Evolutionary conservation across 208 protist genomes (phyloP), one percentile per base, ranked within the genome.

Genomic region (Trypanosoma grayi): DNA sequence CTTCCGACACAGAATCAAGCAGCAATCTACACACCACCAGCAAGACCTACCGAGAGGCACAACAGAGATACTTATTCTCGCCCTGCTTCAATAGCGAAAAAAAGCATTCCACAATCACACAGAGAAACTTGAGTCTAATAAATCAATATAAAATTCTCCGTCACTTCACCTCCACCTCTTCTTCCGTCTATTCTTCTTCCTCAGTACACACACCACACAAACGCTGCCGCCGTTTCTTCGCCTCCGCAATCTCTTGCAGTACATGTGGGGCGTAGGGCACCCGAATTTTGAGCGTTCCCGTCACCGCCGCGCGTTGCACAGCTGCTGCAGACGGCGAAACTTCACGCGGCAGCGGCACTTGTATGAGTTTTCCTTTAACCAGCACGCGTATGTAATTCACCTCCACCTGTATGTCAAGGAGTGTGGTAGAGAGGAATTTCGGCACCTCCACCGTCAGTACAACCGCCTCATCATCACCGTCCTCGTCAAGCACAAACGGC

Each of bases 331-430:
- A 74, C 10, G 87, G 73, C 2, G 78, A 37, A 31, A 98, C 71
- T 57, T 98, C 93, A 14, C 68, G 73, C 27, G 85, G 80, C 39
- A 97, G 55, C 24, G 90, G 79, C n/a, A 98, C 66, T 53, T 97
- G 93, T 22, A 98, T 66, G 44, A 97, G 67, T 59, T 98, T 98
- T 5, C 83, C 95, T 73, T 98, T 99, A 52, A 97, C 77, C 46
- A 74, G 75, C 27, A 98, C 81, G 0, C 90, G 75, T 10, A 98
- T 73, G 54, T 82, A 94, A n/a, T 88, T 77, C 47, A 97, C 90
- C 48, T 99, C 91, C 9, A 96, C 82, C 62, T 98, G 81, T 13
- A 97, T 73, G 37, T 93, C 62, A 60, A 99, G 88, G 41, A 97
- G 70, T 18, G 93, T 94, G 2, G 93, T 98, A 18, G 94, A 93